Base-by-base conservation (phyloP, 805 yeast species). In the Nakazawaea populi region DNA sequence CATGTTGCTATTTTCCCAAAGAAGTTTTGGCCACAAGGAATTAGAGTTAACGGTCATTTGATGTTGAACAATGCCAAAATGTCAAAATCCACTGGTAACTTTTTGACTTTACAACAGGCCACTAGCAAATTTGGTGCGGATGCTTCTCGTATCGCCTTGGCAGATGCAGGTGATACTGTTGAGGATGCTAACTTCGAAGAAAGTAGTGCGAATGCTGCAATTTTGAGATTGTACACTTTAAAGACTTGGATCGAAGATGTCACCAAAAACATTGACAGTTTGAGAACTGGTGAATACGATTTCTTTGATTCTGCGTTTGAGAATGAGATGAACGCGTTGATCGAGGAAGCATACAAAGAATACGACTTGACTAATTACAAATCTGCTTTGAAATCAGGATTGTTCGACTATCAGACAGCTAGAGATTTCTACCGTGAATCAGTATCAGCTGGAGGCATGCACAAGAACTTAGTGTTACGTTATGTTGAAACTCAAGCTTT, bases 111-210 rank as follows among this genome's bases (percentile, higher is more conserved):
- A 68, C 79, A 83, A 60, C 89, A 94, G 68, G 79, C 87, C 66
- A 84, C 85, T 54, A 77, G 82, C 60, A 94, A 94, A 71, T 94
- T 84, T 60, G 99, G 99, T 69, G 96, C 98, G 47, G 99, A 94
- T 69, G 97, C 98, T 41, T 76, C 96, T 9, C 87, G 99, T 77
- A 88, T 94, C 67, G 97, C 99, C 5, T 75, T 94, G 57, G 99
- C 98, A 44, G 99, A 94, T 74, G 97, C 97, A 48, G 99, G 99
- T 75, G 99, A 94, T 67, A 76, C 94, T 42, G 82, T 90, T 58
- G 99, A 94, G 73, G 99, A 94, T 70, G 99, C 99, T 48, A 94
- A 94, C 75, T 88, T 94, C 64, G 99, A 94, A 63, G 99, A 94
- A 73, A 74, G 89, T 54, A 91, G 85, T 64, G 99, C 99, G 50